Evolutionary conservation across 1,139 yeast genomes (phyloP), one percentile per base, ranked within the genome.

Genomic region (Magnusiomyces clavatus): DNA sequence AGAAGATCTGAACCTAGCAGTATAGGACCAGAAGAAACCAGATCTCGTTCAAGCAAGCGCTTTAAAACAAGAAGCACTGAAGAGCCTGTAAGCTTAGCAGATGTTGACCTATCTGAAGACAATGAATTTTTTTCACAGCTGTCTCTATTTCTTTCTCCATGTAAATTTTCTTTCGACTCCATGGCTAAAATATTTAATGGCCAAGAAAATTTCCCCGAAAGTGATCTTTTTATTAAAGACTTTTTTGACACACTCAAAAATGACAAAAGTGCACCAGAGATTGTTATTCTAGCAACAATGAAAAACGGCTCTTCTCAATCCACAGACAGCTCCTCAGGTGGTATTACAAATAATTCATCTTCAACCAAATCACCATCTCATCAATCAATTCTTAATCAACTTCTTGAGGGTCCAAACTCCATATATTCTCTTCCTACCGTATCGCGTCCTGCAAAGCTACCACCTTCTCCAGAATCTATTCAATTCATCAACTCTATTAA

Each of bases 241-340:
- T 70, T 80, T 8, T 24, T 24, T 24, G 31, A 24, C 8, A 24
- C 31, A 5, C 31, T 24, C 8, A 24, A 24, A 24, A 24, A 24
- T 24, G 31, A 64, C 24, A 80, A 84, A 84, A 72, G 64, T 34
- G 69, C 66, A 36, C 63, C 62, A 2, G 62, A 68, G 19, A 62
- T 64, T 0, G 64, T 61, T 1, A 43, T 63, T 6, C 61, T 65
- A 47, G 51, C 62, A 16, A 53, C 55, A 31, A 37, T 50, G 16
- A 47, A 50, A 29, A n/a, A 46, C 6, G 52, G 52, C 14, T 19
- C 24, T 35, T 8, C 44, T 16, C 12, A 38, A 20, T 43, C 43
- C 31, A 43, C 48, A 11, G 20, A 41, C 10, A 36, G n/a, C n/a
- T n/a, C 39, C n/a, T 38, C 54, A 2, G 51, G 42, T 8, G 35